phyloP scores from a whole-genome alignment of 768 basidiomycete genomes.

The Termitomyces sp. region DNA sequence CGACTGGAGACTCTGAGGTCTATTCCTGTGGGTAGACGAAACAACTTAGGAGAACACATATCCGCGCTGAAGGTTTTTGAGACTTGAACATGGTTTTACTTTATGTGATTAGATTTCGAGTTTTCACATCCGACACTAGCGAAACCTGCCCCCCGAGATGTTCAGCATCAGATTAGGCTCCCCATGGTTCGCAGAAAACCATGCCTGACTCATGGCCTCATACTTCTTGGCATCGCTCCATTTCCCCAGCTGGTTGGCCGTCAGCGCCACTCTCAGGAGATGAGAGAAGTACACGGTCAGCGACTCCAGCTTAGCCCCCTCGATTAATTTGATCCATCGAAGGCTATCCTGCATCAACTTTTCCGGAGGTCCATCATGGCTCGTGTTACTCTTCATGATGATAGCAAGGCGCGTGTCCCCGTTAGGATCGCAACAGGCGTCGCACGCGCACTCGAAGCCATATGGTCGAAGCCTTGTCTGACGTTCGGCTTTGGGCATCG shows the following conservation, averaged over 20 bases:
- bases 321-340: neutral
- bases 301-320: neutral
- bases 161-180: no score
- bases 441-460: conserved; percentile 32
- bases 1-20: no score
- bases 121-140: no score
- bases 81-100: no score
- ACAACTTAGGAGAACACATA: no score
- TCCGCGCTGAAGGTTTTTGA: no score
- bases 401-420: neutral
- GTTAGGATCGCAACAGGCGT: conserved; percentile 21
- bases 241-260: neutral
- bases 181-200: neutral
- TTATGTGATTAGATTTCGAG: no score
- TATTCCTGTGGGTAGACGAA: no score
- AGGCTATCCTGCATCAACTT: neutral
- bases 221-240: neutral
- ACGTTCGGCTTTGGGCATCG: conserved; percentile 16
- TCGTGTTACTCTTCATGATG: neutral
- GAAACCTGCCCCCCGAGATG: no score
- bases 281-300: neutral
- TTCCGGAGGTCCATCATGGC: neutral
- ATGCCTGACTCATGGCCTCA: neutral
- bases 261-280: neutral
- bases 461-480: conserved; percentile 24